A percentile compares a stretch with the other conserved stretches of the same genome.
These are phyloP conservation scores for Scutellaria barbata DNA, from an alignment of 257 asterid genomes.

Conservation along the genomic window DNA sequence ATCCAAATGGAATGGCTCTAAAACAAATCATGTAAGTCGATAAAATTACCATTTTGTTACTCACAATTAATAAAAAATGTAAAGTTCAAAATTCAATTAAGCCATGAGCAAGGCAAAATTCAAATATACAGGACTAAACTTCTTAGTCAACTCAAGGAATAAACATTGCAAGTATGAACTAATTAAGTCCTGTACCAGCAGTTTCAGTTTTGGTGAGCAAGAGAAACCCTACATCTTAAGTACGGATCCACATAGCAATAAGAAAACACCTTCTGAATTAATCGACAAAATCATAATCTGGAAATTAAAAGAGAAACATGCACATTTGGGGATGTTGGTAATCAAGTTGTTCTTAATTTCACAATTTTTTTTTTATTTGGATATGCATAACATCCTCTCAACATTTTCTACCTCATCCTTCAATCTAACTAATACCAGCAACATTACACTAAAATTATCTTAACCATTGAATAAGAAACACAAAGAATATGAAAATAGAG, in stretches of 20 bases:
- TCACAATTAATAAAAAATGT: conserved; percentile 10
- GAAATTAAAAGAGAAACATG: conserved; percentile 3
- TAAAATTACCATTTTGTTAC: conserved; percentile 38
- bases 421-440: conserved; percentile 14
- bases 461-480: background rate
- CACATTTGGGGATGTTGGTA: background rate
- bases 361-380: background rate
- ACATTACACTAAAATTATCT: conserved; percentile 2
- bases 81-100: conserved; percentile 23
- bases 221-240: background rate
- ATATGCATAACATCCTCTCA: conserved; percentile 21
- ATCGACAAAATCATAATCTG: background rate
- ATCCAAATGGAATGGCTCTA: conserved; percentile 66
- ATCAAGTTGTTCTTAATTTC: background rate
- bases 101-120: conserved; percentile 8
- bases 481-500: background rate
- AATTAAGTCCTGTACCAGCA: background rate
- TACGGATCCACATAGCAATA: background rate
- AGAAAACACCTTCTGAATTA: background rate
- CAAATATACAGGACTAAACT: conserved; percentile 12
- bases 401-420: background rate
- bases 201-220: background rate
- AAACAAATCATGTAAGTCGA: conserved; percentile 54
- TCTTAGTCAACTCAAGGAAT: conserved; percentile 5
- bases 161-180: conserved; percentile 16